Evolutionary conservation across 1,139 yeast species (phyloP).

Genomic region (Kodamaea derodonti): DNA sequence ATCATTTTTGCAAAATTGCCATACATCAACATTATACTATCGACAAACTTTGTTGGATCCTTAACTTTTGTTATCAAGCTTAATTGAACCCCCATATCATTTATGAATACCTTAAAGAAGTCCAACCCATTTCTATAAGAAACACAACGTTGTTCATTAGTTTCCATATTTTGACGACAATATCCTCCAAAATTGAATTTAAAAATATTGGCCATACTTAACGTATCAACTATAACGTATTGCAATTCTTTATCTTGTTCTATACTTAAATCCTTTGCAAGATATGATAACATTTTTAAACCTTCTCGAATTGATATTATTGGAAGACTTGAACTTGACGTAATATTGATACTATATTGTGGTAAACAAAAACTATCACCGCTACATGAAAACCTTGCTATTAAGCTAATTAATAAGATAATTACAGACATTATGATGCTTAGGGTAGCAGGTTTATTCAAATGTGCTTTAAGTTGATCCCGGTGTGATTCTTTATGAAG

Average conservation of each 20-base stretch:
- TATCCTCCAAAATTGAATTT: conserved; percentile 48
- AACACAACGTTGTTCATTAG: conserved; percentile 24
- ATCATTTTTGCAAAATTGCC: conserved; percentile 3
- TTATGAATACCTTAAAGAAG: conserved; percentile 40
- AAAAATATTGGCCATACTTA: conserved; percentile 38
- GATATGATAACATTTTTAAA: conserved; percentile 48
- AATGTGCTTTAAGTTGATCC: conserved; percentile 1
- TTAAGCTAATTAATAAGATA: conserved; percentile 1
- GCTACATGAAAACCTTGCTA: conserved; percentile 6
- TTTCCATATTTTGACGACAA: conserved; percentile 33
- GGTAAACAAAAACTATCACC: conserved; percentile 6
- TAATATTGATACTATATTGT: conserved; percentile 7
- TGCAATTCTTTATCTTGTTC: conserved; percentile 17
- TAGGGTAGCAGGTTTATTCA: conserved; percentile 3
- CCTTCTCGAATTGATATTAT: conserved; percentile 32
- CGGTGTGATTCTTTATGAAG: neutral
- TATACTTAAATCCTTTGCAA: conserved; percentile 52
- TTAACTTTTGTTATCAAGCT: conserved; percentile 36
- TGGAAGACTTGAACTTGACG: conserved; percentile 1
- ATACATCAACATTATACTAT: conserved; percentile 37
- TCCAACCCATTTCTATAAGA: conserved; percentile 37
- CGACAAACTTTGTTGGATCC: conserved; percentile 36
- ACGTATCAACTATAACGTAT: conserved; percentile 36
- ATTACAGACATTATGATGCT: conserved; percentile 4
- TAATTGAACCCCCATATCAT: conserved; percentile 49